Evolutionary conservation across 129 eudicot genomes (phyloP).

Genomic region (Smallanthus sonchifolius): DNA sequence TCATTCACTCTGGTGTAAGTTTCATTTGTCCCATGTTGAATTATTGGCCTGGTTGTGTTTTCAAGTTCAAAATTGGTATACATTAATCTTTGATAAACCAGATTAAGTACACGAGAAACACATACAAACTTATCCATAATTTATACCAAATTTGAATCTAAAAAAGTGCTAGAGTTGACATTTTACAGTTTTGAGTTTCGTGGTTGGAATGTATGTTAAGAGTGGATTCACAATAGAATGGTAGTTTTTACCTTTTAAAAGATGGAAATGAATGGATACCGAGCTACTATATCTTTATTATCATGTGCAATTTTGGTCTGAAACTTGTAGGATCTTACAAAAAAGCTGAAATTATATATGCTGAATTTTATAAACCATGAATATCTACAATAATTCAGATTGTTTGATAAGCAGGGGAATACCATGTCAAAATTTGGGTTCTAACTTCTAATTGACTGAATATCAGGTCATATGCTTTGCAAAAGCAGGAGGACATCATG

Average conservation of each 20-base stretch:
- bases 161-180: not conserved
- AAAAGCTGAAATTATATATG: not conserved
- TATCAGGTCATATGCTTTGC: conserved; percentile 87
- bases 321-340: not conserved
- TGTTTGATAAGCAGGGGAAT: not conserved
- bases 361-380: not conserved
- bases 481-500: conserved; percentile 97
- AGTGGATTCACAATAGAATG: not conserved
- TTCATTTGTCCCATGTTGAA: not conserved
- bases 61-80: not conserved
- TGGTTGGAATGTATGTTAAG: not conserved
- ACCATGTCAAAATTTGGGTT: not conserved
- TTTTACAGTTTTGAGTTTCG: not conserved
- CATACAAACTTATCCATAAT: not conserved
- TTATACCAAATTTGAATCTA: not conserved
- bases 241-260: not conserved
- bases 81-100: not conserved
- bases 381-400: not conserved
- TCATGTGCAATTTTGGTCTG: not conserved
- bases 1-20: conserved; percentile 90
- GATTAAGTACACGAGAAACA: not conserved
- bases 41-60: not conserved
- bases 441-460: conserved; percentile 10
- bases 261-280: not conserved
- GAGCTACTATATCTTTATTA: not conserved